Base-by-base conservation (phyloP, 2,329 filamentous ascomycete species). In the Pseudocercospora crystallina region DNA sequence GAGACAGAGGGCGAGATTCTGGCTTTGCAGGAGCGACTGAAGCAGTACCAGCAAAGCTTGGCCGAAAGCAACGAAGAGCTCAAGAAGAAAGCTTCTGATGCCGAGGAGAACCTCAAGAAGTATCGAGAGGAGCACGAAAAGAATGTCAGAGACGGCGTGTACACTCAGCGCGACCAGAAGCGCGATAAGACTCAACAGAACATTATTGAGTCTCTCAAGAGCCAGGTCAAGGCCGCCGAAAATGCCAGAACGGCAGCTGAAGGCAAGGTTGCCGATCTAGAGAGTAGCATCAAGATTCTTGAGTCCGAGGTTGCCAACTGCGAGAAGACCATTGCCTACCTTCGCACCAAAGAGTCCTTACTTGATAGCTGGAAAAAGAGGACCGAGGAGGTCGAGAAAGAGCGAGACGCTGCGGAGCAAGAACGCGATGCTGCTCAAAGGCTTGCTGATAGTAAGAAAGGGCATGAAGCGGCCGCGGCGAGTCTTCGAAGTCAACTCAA, bases 211-310 rank as follows among this genome's bases (percentile, higher is more conserved):
- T 79, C 69, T 30, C 68, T 84, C 15, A 76, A 76, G 32, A 70
- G 71, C 13, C 78, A 84, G 60, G 63, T 82, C 11, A 76, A 78
- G 62, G 71, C 76, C n/a, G 76, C 78, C 1, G 78, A 83, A 55
- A 67, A 70, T 7, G 74, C 74, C 15, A 73, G 79, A 37, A 71
- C 73, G 15, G 65, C 70, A 5, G 64, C 79, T 12, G 71, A 78
- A 54, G 63, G 63, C 5, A 71, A 78, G 20, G 61, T 77, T 2
- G 66, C 73, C 17, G 72, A 72, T 32, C 51, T 68, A 38, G 43
- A 61, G 30, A 49, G 61, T 8, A 49, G 61, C 34, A 53, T 64
- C 41, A 62, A 62, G 13, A 55, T 48, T n/a, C 48, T 69, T 51
- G 63, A 69, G 13, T 58, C 63, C 5, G 65, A 68, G 43, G 51